Percentiles rank a stretch among this genome's conserved stretches.
Conservation (phyloP, 495 filamentous ascomycete genomes). For the Penicillium turbatum region DNA sequence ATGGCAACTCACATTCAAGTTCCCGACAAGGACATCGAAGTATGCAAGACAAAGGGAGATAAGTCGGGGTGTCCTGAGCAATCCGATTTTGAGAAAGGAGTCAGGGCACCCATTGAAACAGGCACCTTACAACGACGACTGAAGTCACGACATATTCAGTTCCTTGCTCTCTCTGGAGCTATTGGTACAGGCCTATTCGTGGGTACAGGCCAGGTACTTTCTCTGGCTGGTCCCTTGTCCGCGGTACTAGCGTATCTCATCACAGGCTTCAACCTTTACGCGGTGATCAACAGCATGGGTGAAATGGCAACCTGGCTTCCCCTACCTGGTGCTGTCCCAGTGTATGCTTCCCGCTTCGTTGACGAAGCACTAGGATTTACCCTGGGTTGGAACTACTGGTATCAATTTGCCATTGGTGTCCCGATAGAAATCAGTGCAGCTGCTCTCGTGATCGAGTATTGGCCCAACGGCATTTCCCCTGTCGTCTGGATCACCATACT, state of each 20-base stretch:
- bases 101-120: not conserved
- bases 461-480: slow-evolving; percentile 40
- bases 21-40: not conserved
- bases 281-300: slow-evolving; percentile 43
- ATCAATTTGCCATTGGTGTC: slow-evolving; percentile 50
- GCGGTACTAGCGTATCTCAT: slow-evolving; percentile 62
- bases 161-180: slow-evolving; percentile 53
- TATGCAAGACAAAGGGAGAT: not conserved
- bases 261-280: slow-evolving; percentile 56
- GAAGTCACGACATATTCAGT: slow-evolving; percentile 58
- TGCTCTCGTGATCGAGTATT: slow-evolving; percentile 62
- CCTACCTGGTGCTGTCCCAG: slow-evolving; percentile 62
- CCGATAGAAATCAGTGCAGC: slow-evolving; percentile 64
- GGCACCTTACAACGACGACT: slow-evolving; percentile 46
- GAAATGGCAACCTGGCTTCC: slow-evolving; percentile 72
- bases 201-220: slow-evolving; percentile 59
- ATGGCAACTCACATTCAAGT: not conserved
- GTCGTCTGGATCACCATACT: slow-evolving; percentile 46
- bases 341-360: slow-evolving; percentile 63
- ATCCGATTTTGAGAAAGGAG: not conserved
- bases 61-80: not conserved
- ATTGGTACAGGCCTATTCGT: slow-evolving; percentile 72
- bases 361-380: slow-evolving; percentile 65
- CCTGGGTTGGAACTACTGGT: slow-evolving; percentile 64
- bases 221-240: slow-evolving; percentile 57